Conservation (phyloP, 78 protist species). For the Dictyostelium firmibasis region DNA sequence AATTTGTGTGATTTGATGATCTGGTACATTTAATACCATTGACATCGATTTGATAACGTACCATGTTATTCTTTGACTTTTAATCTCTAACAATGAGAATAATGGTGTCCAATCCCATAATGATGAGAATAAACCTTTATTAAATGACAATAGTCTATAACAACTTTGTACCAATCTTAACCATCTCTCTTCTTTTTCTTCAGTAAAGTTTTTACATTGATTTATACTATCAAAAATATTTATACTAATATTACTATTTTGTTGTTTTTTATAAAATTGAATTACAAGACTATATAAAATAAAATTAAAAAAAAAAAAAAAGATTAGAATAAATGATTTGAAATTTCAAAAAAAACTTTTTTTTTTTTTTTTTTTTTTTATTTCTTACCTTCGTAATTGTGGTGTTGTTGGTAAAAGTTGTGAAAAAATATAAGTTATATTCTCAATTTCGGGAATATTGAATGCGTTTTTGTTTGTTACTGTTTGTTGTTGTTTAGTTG, state of each 20-base stretch:
- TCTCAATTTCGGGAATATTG: conserved; percentile 43
- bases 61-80: conserved; percentile 42
- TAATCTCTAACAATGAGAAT: conserved; percentile 48
- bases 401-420: conserved; percentile 61
- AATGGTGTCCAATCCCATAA: conserved; percentile 79
- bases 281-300: conserved; percentile 18
- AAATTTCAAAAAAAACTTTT: too few species aligned
- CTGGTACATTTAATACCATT: conserved; percentile 46
- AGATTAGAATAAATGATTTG: background rate
- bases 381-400: conserved; percentile 50
- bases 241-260: background rate
- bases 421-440: conserved; percentile 25
- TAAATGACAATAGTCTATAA: conserved; percentile 47
- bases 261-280: conserved; percentile 34
- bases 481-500: background rate
- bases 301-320: background rate
- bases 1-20: background rate
- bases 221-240: conserved; percentile 20
- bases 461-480: background rate
- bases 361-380: background rate
- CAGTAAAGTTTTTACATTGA: conserved; percentile 2
- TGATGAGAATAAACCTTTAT: conserved; percentile 28
- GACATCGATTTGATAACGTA: conserved; percentile 50
- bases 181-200: conserved; percentile 24
- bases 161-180: conserved; percentile 44